Conservation (phyloP, 2,329 filamentous ascomycete species). For the Mollisia scopiformis region DNA sequence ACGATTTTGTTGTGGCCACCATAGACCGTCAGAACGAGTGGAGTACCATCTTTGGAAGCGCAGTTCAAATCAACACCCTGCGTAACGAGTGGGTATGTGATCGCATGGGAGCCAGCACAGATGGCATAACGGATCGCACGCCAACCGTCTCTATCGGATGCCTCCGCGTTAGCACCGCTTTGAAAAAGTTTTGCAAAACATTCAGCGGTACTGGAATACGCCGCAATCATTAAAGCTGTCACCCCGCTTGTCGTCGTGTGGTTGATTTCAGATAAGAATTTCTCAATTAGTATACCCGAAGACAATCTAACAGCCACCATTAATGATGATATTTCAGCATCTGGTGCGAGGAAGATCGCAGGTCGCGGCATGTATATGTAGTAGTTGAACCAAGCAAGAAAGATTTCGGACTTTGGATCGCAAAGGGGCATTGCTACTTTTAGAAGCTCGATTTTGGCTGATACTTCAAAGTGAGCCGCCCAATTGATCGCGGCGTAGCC, state of each 20-base stretch:
- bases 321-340: background rate
- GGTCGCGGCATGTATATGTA: background rate
- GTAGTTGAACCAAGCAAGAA: background rate
- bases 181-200: background rate
- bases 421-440: background rate
- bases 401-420: background rate
- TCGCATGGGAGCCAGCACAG: background rate
- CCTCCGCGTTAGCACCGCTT: background rate
- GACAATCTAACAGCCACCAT: background rate
- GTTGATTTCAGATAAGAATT: background rate
- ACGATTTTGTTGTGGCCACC: background rate
- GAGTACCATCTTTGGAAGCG: background rate
- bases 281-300: background rate
- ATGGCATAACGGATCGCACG: background rate
- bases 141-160: background rate
- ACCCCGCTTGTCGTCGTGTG: background rate
- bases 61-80: background rate
- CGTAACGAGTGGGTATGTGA: background rate
- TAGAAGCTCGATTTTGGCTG: background rate
- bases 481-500: background rate
- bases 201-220: background rate
- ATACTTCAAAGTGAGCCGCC: background rate
- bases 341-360: background rate
- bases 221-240: background rate
- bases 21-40: background rate